phyloP scores from a whole-genome alignment of 2,329 filamentous ascomycete species.

The Epichloe coenophiala region DNA sequence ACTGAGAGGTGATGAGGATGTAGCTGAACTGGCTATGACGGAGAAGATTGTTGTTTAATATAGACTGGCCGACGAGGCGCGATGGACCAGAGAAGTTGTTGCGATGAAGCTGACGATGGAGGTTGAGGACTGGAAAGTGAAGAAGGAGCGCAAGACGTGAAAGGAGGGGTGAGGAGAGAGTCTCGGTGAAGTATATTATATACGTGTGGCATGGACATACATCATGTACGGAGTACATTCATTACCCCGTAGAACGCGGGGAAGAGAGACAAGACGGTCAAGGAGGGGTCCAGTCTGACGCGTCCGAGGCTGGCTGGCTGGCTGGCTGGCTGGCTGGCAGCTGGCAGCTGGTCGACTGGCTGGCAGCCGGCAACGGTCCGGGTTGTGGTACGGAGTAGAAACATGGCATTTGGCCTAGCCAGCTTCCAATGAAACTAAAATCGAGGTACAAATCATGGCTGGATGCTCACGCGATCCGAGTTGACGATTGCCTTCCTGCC shows the following conservation, averaged over 20 bases:
- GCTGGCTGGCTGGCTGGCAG: background rate
- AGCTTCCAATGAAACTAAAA: too few relatives aligned
- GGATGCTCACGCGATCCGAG: too few relatives aligned
- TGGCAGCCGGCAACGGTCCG: background rate
- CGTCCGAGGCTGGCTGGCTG: background rate
- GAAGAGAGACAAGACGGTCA: background rate
- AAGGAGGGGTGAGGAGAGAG: too few relatives aligned
- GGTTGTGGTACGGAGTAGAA: background rate
- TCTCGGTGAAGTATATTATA: too few relatives aligned
- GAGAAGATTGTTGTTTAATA: background rate
- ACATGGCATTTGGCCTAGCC: too few relatives aligned
- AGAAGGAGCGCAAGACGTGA: too few relatives aligned
- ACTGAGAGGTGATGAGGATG: background rate
- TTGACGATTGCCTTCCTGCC: too few relatives aligned
- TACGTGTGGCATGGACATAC: too few relatives aligned
- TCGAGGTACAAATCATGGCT: too few relatives aligned
- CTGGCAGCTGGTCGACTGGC: too few relatives aligned
- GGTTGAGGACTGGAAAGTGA: too few relatives aligned
- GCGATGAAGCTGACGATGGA: background rate
- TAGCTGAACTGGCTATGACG: background rate
- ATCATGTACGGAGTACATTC: background rate
- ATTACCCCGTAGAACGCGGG: background rate
- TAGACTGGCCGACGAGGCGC: background rate
- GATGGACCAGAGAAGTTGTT: too few relatives aligned
- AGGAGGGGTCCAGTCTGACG: background rate